These are phyloP conservation scores for Vigna trinervia DNA, from an alignment of 306 rosid species.

Conservation along the genomic window DNA sequence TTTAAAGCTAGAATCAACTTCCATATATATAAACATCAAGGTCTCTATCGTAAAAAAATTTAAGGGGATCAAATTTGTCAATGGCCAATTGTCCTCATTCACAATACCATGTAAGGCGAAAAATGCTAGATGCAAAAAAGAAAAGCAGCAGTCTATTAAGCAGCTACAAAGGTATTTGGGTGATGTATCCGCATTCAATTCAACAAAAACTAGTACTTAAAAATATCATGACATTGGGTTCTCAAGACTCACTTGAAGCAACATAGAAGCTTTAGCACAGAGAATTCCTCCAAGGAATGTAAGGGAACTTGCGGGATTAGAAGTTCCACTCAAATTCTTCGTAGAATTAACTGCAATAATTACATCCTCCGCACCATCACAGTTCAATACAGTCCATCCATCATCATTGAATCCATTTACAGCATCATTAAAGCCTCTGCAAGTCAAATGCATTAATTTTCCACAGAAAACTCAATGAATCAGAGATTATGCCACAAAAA, in stretches of 20 bases:
- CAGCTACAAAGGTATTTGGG: neutral
- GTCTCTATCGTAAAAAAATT: neutral
- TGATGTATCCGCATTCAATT: neutral
- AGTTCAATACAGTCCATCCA: conserved; percentile 86
- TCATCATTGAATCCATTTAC: conserved; percentile 97
- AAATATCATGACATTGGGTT: conserved; percentile 20
- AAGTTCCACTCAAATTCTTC: conserved; percentile 68
- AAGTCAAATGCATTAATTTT: conserved; percentile 27
- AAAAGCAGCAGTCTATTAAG: neutral
- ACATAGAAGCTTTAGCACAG: conserved; percentile 98
- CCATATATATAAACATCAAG: neutral
- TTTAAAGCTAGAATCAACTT: neutral
- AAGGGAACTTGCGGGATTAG: conserved; percentile 75
- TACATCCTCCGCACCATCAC: conserved; percentile 93
- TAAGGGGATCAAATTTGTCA: neutral
- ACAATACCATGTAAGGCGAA: neutral
- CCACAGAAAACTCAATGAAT: neutral
- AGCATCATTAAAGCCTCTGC: conserved; percentile 95
- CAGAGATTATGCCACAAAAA: neutral
- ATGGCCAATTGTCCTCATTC: neutral
- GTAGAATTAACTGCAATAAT: conserved; percentile 79
- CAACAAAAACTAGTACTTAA: neutral
- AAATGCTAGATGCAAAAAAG: neutral
- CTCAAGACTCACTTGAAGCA: conserved; percentile 78
- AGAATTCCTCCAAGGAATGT: conserved; percentile 88